Conservation (phyloP, 208 protist genomes). For the Tetramitus jugosus region DNA sequence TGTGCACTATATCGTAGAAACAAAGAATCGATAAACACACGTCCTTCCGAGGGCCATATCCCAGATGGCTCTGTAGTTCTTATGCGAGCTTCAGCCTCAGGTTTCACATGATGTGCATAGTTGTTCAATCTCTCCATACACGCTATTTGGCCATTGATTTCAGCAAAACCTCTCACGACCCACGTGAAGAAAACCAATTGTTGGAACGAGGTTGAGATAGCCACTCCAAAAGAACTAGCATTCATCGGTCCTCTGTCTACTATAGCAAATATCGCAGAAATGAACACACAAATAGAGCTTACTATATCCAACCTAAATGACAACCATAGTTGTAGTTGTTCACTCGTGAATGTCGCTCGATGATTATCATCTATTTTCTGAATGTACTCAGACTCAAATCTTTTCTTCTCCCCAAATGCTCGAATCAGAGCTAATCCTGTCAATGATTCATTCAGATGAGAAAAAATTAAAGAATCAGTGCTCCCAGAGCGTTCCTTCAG, state of each 20-base stretch:
- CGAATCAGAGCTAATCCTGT: constrained; percentile 52
- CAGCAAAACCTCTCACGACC: background rate
- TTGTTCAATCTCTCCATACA: background rate
- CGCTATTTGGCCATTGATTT: background rate
- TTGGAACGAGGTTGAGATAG: background rate
- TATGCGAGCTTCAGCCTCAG: background rate
- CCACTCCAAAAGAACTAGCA: background rate
- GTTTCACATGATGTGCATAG: background rate
- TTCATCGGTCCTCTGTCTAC: background rate
- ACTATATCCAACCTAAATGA: constrained; percentile 47
- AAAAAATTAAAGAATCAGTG: constrained; percentile 63
- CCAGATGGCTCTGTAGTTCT: background rate
- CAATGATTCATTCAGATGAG: constrained; percentile 49
- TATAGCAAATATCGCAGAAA: background rate
- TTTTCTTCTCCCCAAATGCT: constrained; percentile 25
- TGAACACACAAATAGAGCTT: constrained; percentile 25
- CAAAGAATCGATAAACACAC: background rate
- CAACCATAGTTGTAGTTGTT: constrained; percentile 39
- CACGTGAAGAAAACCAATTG: background rate
- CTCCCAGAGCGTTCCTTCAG: constrained; percentile 63
- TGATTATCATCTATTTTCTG: constrained; percentile 23
- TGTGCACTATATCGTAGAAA: background rate
- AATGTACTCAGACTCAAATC: constrained; percentile 11
- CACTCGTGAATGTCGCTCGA: constrained; percentile 25
- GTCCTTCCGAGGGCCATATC: background rate